Evolutionary conservation across 805 yeast genomes (phyloP).

Genomic region (Candida mattraensis): DNA sequence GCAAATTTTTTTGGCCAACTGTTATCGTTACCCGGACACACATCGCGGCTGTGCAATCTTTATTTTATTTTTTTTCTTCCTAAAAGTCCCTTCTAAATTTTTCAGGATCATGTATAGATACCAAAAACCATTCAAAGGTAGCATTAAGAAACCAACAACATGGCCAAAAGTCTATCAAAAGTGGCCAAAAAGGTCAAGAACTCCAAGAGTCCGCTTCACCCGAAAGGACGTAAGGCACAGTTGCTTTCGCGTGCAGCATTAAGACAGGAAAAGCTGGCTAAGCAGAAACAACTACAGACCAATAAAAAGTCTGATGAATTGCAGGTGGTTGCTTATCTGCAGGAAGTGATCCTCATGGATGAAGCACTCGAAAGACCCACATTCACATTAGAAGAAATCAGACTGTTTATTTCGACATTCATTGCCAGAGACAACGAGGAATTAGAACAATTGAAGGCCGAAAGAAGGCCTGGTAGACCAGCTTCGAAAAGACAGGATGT

Average conservation of each 20-base stretch:
- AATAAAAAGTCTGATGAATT: slow-evolving; percentile 63
- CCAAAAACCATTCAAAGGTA: too few relatives aligned
- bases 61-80: slow-evolving; percentile 3
- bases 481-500: slow-evolving; percentile 66
- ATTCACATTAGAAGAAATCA: slow-evolving; percentile 60
- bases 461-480: slow-evolving; percentile 89
- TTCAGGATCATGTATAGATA: too few relatives aligned
- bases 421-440: slow-evolving; percentile 76
- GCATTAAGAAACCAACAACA: too few relatives aligned
- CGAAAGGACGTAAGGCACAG: slow-evolving; percentile 85
- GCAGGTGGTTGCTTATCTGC: slow-evolving; percentile 57
- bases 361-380: slow-evolving; percentile 33
- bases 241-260: slow-evolving; percentile 83
- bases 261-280: slow-evolving; percentile 70
- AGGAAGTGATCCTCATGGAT: slow-evolving; percentile 50
- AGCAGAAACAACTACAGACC: slow-evolving; percentile 54
- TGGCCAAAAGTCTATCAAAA: slow-evolving; percentile 64
- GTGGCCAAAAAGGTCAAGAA: slow-evolving; percentile 60
- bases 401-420: slow-evolving; percentile 58
- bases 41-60: slow-evolving; percentile 10
- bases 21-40: slow-evolving; percentile 10
- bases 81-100: too few relatives aligned
- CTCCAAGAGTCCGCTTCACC: slow-evolving; percentile 65
- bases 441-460: slow-evolving; percentile 54
- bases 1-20: slow-evolving; percentile 8